Percentiles rank a stretch among this genome's conserved stretches.
phyloP scores from a whole-genome alignment of 1,284 basidiomycete genomes.

The Schizophyllum commune region DNA sequence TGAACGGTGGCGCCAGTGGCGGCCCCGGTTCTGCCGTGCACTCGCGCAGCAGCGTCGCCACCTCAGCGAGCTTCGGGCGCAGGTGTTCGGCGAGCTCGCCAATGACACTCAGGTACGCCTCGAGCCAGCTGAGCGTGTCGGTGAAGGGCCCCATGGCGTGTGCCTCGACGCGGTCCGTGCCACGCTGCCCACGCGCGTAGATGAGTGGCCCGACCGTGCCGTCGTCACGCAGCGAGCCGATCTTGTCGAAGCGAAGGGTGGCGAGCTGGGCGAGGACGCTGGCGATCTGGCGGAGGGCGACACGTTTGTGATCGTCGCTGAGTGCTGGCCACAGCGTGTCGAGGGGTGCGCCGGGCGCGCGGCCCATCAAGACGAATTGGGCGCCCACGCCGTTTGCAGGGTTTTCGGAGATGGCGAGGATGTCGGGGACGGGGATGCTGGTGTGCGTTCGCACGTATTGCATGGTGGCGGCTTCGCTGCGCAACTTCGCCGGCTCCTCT shows the following conservation, averaged over 20 bases:
- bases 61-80: background rate
- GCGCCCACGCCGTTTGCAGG: constrained; percentile 7
- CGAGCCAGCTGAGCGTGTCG: background rate
- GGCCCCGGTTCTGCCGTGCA: background rate
- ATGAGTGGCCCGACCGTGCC: constrained; percentile 1
- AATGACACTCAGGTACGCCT: background rate
- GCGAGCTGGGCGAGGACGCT: constrained; percentile 10
- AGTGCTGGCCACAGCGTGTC: constrained; percentile 1
- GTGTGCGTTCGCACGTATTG: constrained; percentile 6
- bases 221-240: constrained; percentile 11
- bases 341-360: background rate
- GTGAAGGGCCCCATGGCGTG: background rate
- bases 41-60: background rate
- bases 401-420: constrained; percentile 5
- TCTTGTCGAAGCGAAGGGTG: constrained; percentile 8
- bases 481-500: background rate
- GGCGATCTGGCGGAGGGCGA: constrained; percentile 7
- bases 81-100: background rate
- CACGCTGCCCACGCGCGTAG: background rate
- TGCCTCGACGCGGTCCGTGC: background rate
- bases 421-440: constrained; percentile 8
- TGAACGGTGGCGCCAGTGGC: too few species aligned
- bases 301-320: constrained; percentile 1
- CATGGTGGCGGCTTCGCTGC: constrained; percentile 5
- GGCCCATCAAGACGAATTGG: constrained; percentile 10